Percentiles rank a stretch among this genome's conserved stretches.
phyloP scores from a whole-genome alignment of 75 land plant species.

The Cunninghamia lanceolata region DNA sequence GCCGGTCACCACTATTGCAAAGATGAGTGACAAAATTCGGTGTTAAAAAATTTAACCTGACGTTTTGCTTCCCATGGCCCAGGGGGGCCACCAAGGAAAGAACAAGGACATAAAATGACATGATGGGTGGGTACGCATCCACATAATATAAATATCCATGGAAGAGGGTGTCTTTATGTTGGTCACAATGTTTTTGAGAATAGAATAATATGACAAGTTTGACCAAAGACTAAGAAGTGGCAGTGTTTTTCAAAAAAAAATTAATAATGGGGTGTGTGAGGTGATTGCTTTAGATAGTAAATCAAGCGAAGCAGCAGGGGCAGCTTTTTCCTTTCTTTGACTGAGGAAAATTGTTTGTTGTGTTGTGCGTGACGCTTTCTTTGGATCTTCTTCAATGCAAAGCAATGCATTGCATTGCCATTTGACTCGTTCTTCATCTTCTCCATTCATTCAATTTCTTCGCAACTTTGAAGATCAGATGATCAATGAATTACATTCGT shows the following conservation, averaged over 20 bases:
- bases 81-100: background rate
- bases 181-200: conserved; percentile 4
- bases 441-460: background rate
- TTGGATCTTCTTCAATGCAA: conserved; percentile 5
- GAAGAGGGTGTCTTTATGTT: background rate
- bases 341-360: background rate
- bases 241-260: background rate
- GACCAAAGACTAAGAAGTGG: conserved; percentile 6
- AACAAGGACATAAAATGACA: background rate
- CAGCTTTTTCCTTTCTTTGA: conserved; percentile 14
- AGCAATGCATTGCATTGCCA: background rate
- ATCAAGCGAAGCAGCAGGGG: background rate
- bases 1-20: background rate
- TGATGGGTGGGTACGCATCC: conserved; percentile 1
- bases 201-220: conserved; percentile 13
- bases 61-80: background rate
- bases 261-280: background rate
- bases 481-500: conserved; percentile 2
- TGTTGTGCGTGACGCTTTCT: background rate
- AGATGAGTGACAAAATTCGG: background rate
- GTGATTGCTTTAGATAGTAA: conserved; percentile 9
- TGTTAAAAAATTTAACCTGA: background rate
- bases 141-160: background rate
- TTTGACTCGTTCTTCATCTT: conserved; percentile 7
- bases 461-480: background rate